Evolutionary conservation across 2,329 filamentous ascomycete genomes (phyloP).

Genomic region (Furcasterigmium furcatum): DNA sequence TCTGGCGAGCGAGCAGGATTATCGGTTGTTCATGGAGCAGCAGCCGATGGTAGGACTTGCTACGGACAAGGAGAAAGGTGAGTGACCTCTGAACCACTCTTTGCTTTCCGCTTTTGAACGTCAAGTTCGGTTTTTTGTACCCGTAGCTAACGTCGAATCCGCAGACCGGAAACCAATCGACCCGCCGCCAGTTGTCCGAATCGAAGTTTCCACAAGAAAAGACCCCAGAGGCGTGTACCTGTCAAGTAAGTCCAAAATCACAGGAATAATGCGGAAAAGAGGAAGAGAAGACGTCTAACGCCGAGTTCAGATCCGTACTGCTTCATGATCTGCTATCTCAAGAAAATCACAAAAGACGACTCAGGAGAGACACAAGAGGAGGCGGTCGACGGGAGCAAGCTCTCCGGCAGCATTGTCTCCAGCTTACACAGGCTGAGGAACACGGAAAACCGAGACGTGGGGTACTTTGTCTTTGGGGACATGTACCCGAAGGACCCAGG

Average conservation of each 20-base stretch:
- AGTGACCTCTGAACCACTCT: not conserved
- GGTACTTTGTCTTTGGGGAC: conserved; percentile 90
- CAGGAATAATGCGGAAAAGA: too few species aligned
- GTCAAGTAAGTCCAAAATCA: conserved; percentile 51
- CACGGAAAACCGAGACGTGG: conserved; percentile 71
- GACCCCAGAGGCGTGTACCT: conserved; percentile 33
- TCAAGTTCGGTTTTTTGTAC: too few species aligned
- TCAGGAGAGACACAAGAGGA: not conserved
- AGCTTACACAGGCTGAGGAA: conserved; percentile 83
- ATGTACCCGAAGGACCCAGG: conserved; percentile 76
- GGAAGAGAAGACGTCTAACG: not conserved
- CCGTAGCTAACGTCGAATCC: too few species aligned
- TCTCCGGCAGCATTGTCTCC: conserved; percentile 73
- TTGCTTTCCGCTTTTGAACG: too few species aligned
- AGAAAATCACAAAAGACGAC: conserved; percentile 27
- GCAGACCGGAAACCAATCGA: conserved; percentile 87
- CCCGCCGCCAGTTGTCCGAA: conserved; percentile 79
- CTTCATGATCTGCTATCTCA: conserved; percentile 42
- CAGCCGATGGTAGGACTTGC: not conserved
- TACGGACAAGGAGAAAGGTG: not conserved
- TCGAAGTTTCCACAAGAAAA: conserved; percentile 46
- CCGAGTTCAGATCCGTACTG: conserved; percentile 41
- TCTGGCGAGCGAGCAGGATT: not conserved
- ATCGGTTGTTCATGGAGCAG: not conserved
- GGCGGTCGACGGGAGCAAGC: conserved; percentile 38